These are phyloP conservation scores for Fusarium oligoseptatum DNA, from an alignment of 2,329 filamentous ascomycete genomes.

Conservation along the genomic window DNA sequence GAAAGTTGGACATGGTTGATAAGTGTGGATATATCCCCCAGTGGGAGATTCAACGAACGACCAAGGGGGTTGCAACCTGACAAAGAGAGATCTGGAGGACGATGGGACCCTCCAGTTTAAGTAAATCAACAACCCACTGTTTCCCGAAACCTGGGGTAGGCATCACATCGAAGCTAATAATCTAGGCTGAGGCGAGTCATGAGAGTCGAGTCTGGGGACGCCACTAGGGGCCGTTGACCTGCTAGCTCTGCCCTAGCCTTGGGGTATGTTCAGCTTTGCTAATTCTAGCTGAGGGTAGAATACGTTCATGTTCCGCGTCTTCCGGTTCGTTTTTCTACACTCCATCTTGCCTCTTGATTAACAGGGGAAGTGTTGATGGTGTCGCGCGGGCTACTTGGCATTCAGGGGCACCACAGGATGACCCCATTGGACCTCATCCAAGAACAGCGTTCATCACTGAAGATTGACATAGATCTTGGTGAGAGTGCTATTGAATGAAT, in stretches of 20 bases:
- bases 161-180: not conserved
- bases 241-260: not conserved
- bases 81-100: not conserved
- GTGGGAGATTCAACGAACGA: not conserved
- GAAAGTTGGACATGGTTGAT: not conserved
- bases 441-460: not conserved
- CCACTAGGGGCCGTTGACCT: not conserved
- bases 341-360: not conserved
- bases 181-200: not conserved
- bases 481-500: not conserved
- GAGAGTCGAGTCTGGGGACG: not conserved
- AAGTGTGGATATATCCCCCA: not conserved
- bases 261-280: not conserved
- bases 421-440: not conserved
- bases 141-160: not conserved
- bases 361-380: not conserved
- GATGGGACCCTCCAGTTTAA: not conserved
- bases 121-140: not conserved
- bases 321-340: not conserved
- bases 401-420: not conserved
- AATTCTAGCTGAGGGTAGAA: not conserved
- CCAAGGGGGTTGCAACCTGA: too few species aligned
- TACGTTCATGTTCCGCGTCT: not conserved
- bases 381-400: not conserved
- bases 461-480: not conserved